Evolutionary conservation across 176 grass and related monocot species (phyloP), one percentile per base, ranked within the genome.

Genomic region (Hsuehochloa calcarea): DNA sequence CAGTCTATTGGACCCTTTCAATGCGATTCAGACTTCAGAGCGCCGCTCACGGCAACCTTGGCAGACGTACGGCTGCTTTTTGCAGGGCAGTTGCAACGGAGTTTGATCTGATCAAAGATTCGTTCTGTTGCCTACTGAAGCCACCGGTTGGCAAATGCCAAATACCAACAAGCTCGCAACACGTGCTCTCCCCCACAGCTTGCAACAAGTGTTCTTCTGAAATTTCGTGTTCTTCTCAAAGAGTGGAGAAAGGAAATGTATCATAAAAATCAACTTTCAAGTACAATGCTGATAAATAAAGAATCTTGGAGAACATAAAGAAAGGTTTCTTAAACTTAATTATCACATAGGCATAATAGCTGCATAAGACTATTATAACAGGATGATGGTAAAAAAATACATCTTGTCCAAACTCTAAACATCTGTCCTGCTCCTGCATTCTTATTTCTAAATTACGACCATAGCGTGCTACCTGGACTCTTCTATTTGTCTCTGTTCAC

Each of bases 31-130:
- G 46, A 81, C 22, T 26, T 54, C n/a, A 16, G 49, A 45, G 72
- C 22, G 56, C 67, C 31, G 35, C 6, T 54, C 69, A 69, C 77
- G 58, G 85, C 65, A 61, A 52, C 54, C 19, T 61, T 29, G 70
- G 54, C 80, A 34, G 64, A 3, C 20, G 64, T 82, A 65, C 41
- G 14, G 37, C 64, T 27, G n/a, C 69, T 47, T 88, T n/a, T 64
- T 62, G 63, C 52, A 70, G 15, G 61, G 40, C 22, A 65, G 63
- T 49, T 83, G 65, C 80, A 41, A 78, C 65, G n/a, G 44, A 64
- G 79, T 78, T 61, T 65, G 65, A 71, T 83, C 54, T 43, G 54
- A 40, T 78, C 80, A 68, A 72, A 72, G 86, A 83, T 78, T 78
- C 44, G 73, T n/a, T 23, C 80, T 77, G 64, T 43, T 77, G 29